A percentile compares a stretch with the other conserved stretches of the same genome.
phyloP scores from a whole-genome alignment of 1,139 yeast genomes.

The Kodamaea fungicola region DNA sequence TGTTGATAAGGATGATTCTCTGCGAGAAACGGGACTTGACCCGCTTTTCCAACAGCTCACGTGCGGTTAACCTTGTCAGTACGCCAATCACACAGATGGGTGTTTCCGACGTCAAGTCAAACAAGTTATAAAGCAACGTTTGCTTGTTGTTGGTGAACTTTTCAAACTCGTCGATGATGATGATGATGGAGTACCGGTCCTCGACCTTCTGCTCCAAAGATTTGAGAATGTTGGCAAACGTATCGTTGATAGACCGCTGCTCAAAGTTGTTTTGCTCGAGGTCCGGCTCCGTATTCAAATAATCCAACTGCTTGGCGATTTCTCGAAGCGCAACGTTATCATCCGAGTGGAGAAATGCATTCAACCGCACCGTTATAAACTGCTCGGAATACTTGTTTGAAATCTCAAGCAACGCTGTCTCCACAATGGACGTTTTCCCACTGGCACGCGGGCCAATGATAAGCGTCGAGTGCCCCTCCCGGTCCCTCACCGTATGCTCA shows the following conservation, averaged over 20 bases:
- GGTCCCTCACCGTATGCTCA: constrained; percentile 61
- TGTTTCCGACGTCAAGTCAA: constrained; percentile 72
- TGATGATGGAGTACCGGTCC: constrained; percentile 54
- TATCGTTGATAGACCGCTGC: constrained; percentile 37
- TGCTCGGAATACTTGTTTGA: constrained; percentile 33
- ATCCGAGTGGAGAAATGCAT: constrained; percentile 71
- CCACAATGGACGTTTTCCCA: constrained; percentile 70
- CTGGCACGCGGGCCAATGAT: constrained; percentile 77
- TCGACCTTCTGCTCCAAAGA: constrained; percentile 25
- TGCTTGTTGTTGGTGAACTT: constrained; percentile 74
- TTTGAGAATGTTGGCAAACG: constrained; percentile 37
- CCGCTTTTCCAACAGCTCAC: constrained; percentile 84
- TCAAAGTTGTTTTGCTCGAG: constrained; percentile 23
- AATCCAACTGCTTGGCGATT: constrained; percentile 78
- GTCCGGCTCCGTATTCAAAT: constrained; percentile 21
- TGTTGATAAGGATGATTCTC: constrained; percentile 59
- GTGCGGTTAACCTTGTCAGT: constrained; percentile 68
- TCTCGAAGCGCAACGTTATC: constrained; percentile 80
- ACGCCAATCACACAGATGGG: constrained; percentile 84
- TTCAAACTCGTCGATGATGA: constrained; percentile 84
- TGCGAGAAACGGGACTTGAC: constrained; percentile 90
- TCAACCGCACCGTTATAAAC: constrained; percentile 60
- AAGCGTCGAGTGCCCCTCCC: constrained; percentile 79
- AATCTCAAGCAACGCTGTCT: constrained; percentile 53
- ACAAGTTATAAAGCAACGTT: constrained; percentile 77